Evolutionary conservation across 2,329 filamentous ascomycete genomes (phyloP), one percentile per base, ranked within the genome.

Genomic region (Fusarium devonianum): DNA sequence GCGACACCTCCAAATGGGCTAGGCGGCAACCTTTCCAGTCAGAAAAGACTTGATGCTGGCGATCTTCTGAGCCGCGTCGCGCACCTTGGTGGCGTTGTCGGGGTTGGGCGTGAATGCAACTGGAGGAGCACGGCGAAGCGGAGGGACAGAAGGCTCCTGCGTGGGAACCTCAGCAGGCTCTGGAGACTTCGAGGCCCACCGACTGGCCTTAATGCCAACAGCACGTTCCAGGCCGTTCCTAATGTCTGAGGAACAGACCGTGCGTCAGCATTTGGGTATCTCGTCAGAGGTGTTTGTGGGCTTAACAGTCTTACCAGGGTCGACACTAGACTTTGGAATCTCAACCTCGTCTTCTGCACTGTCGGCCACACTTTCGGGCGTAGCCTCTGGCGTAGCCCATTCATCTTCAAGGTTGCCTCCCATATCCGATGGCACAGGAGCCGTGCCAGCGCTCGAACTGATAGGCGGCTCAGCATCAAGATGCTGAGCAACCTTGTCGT

Each of bases 1-100:
- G 23, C 11, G 4, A 26, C 23, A 11, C 29, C 19, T 21, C 5
- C 4, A 17, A 4, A 4, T 5, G 22, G n/a, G 16, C 12, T 30
- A 57, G 2, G 4, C 17, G 9, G n/a, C 5, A 5, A 4, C 8
- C 23, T 25, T 23, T 2, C 33, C 39, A 10, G n/a, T 8, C 4
- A 61, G 44, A 21, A 61, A 61, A 2, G 39, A 22, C 18, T 59
- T 61, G 7, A 49, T 9, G 1, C 3, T 16, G 1, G 57, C 53
- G 3, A 56, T 14, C 14, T 43, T 48, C 17, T 42, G 23, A 0
- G 16, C 14, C 0, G 40, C 16, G 1, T 53, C 46, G 0, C 28
- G 37, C 2, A 45, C 23, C 29, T 53, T 61, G 2, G 50, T 26
- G 2, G 46, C 47, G 4, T 42, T 30, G 25, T 42, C 25, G 0